Base-by-base conservation (phyloP, 345 rosid species). In the Citrus cavaleriei region DNA sequence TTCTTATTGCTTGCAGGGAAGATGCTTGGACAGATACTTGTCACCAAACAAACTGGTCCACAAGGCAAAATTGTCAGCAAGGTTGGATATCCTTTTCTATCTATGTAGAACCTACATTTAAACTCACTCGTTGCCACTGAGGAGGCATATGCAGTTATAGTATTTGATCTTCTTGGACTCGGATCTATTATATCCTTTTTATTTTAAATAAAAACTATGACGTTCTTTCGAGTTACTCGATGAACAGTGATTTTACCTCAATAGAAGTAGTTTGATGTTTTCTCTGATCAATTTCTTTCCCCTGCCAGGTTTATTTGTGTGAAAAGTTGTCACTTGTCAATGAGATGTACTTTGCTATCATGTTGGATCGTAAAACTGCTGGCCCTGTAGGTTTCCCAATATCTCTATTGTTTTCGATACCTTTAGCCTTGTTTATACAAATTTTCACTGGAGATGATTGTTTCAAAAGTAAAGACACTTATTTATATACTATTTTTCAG, bases 261-360 rank as follows among this genome's bases (percentile, higher is more conserved):
- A n/a, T 27, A 35, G 69, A 55, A 37, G 32, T 70, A 55, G 37
- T 59, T 24, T 59, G 24, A 24, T 7, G 64, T 35, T 66, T 13
- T 10, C 24, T 77, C 24, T 51, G 2, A 70, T 65, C 63, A 28
- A 73, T 63, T 57, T 68, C 40, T 51, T 80, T 80, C 78, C 32
- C 65, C 77, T 40, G 61, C 65, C 96, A 97, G 99, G 98, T 97
- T 81, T 97, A 94, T 87, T 80, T 97, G 83, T 94, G 98, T 81
- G 87, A 97, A 80, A 97, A 97, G 86, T 70, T 97, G 81, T 93
- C 98, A 22, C 95, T 97, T 38, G 89, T 90, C 83, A 94, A 97
- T 79, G 99, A 97, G 95, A 97, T 94, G 98, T 97, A 97, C 89
- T 94, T 97, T 70, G 97, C 98, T 83, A 94, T 97, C 70, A 93